phyloP scores from a whole-genome alignment of 805 yeast genomes.

The Wickerhamomyces ciferrii region DNA sequence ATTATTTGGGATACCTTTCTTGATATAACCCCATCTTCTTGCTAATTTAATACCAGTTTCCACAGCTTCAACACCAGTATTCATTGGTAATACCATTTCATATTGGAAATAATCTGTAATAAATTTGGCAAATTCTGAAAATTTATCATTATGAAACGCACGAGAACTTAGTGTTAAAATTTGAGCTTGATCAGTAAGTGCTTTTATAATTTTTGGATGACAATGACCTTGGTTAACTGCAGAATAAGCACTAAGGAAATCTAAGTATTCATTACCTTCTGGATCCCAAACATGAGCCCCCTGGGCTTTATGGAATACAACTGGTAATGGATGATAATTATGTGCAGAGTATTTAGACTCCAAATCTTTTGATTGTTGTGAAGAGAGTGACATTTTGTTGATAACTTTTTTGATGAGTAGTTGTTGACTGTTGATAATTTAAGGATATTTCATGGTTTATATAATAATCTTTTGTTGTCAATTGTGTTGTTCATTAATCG shows the following conservation, averaged over 20 bases:
- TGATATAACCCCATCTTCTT: slow-evolving; percentile 94
- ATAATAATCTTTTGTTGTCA: neutral
- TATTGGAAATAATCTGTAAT: slow-evolving; percentile 85
- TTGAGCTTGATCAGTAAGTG: slow-evolving; percentile 83
- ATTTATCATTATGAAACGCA: slow-evolving; percentile 87
- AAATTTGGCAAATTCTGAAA: slow-evolving; percentile 82
- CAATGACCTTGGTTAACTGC: slow-evolving; percentile 99
- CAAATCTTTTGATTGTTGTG: slow-evolving; percentile 57
- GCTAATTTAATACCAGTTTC: slow-evolving; percentile 93
- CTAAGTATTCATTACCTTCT: slow-evolving; percentile 90
- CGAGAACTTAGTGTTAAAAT: slow-evolving; percentile 82
- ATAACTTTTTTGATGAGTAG: too few species aligned
- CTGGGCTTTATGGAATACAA: slow-evolving; percentile 77
- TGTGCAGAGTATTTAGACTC: slow-evolving; percentile 89
- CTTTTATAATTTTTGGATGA: slow-evolving; percentile 85
- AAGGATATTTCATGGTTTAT: neutral
- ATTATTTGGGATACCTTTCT: slow-evolving; percentile 74
- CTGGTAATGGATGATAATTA: slow-evolving; percentile 95
- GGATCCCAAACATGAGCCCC: slow-evolving; percentile 99
- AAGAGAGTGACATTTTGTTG: slow-evolving; percentile 34
- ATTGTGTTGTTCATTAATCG: too few species aligned
- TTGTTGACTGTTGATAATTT: neutral
- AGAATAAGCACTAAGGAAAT: slow-evolving; percentile 90
- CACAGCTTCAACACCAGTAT: slow-evolving; percentile 98
- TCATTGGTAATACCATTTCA: slow-evolving; percentile 95